Evolutionary conservation across 2,329 filamentous ascomycete genomes (phyloP).

Genomic region (Ambrosiella beaveri): DNA sequence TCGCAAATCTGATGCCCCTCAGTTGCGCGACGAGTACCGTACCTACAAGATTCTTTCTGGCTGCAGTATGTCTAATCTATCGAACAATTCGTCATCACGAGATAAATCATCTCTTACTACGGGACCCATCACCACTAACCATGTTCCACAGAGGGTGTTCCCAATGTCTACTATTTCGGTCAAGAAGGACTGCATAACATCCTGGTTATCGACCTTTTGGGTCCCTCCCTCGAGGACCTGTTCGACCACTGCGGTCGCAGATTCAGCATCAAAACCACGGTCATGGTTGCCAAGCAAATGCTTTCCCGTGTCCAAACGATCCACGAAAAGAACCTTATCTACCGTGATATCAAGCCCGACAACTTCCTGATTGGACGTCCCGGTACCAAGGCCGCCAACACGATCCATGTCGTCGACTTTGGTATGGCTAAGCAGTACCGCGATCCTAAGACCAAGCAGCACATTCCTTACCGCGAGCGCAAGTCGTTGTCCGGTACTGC

Average conservation of each 20-base stretch:
- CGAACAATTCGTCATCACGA: not conserved
- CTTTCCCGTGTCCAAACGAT: conserved; percentile 83
- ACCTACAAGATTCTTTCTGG: conserved; percentile 99
- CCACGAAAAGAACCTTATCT: conserved; percentile 98
- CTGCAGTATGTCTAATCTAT: conserved; percentile 59
- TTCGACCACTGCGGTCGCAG: conserved; percentile 94
- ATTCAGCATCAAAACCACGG: conserved; percentile 93
- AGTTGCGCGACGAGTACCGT: conserved; percentile 93
- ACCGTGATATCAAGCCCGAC: conserved; percentile 97
- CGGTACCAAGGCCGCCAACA: conserved; percentile 83
- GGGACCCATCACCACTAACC: too few relatives aligned
- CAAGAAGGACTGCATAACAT: conserved; percentile 98
- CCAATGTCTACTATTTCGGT: conserved; percentile 98
- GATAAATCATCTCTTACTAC: not conserved
- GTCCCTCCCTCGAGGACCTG: conserved; percentile 85
- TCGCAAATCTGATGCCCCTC: conserved; percentile 93
- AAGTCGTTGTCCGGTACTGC: conserved; percentile 95
- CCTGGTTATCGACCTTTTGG: conserved; percentile 89
- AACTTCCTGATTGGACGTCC: conserved; percentile 95
- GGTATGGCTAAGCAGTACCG: conserved; percentile 99
- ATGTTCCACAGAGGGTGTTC: conserved; percentile 60
- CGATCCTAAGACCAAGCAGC: conserved; percentile 96
- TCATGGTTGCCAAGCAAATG: conserved; percentile 99
- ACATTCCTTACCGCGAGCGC: conserved; percentile 91
- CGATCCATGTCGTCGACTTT: conserved; percentile 97